Base-by-base conservation (phyloP, 2,329 filamentous ascomycete species). In the Aspergillus calidoustus region DNA sequence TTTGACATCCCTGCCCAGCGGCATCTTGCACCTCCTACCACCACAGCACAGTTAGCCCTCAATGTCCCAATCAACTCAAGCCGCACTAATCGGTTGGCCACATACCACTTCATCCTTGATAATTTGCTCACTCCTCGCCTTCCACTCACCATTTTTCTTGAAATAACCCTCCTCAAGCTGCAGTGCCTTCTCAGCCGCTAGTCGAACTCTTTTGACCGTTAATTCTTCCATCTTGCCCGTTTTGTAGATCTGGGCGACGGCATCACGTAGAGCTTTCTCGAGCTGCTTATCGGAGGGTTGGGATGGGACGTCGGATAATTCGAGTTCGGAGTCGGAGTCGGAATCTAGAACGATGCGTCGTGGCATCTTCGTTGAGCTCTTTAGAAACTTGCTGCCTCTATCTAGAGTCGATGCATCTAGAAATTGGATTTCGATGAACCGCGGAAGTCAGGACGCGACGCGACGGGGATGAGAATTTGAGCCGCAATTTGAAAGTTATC, bases 181-280 rank as follows among this genome's bases (percentile, higher is more conserved):
- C 11, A 89, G 72, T 53, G 80, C 72, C 60, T 81, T 74, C 70
- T 87, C 86, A 4, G 81, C 82, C 25, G 80, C 80, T 31, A 77
- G 69, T 53, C 87, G 83, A 54, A 87, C 82, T 58, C 79, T 79
- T 64, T 86, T 87, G 56, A 88, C 79, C 0, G 86, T 87, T 63
- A 88, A 73, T 54, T 86, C 80, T 6, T 86, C 81, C 34, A 75
- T 71, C 22, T 84, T 78, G 7, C 75, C 77, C 1, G 70, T 66
- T 30, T 71, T 69, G 67, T 71, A 77, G 52, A 78, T 69, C n/a
- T 67, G 64, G 15, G 70, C 70, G 34, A 80, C 78, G 15, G 73
- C 70, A 57, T 77, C 71, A 47, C 79, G 76, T 49, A 82, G 66
- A 22, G 68, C 72, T 46, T 73, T 69, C 61, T 79, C 77, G n/a